Evolutionary conservation across 2,329 filamentous ascomycete species (phyloP), one percentile per base, ranked within the genome.

Genomic region (Xylaria sp.): DNA sequence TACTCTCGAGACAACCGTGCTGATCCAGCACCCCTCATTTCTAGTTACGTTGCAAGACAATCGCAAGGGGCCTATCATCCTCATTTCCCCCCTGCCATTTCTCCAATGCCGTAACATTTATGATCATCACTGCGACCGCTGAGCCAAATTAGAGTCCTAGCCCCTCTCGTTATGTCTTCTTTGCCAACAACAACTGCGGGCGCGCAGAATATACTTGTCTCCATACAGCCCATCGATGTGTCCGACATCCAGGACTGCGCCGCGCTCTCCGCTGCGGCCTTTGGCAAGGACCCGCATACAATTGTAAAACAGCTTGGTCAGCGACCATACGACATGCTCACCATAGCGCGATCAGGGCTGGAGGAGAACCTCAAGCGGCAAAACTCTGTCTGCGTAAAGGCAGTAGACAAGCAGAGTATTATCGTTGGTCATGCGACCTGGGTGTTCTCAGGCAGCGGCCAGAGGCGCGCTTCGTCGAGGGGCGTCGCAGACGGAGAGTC

Each of bases 371-470:
- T 65, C 25, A 35, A 65, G 2, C 54, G 33, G 31, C 55, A 58
- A 43, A 65, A 28, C 1, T 65, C 56, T 43, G 33, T 68, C 15
- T 68, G 57, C 42, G 54, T 65, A 40, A 68, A 68, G 50, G 66
- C 64, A 15, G 60, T 68, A 2, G 61, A 67, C 37, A 23, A 61
- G 9, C 61, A 56, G 0, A 64, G 66, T 1, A 57, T 38, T 15
- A 54, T 68, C 5, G 57, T 68, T 5, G 66, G 66, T 17, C 60
- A 67, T 45, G 66, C 61, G 5, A 55, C 60, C 28, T 68, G 66
- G 66, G 40, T 52, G 5, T 65, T 67, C 33, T 58, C 59, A 23
- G 55, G 57, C 3, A 7, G 52, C 2, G 59, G 62, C 25, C 40
- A 58, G 12, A 33, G 14, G 23, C 23, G 53, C 2, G 35, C 60